A percentile compares a stretch with the other conserved stretches of the same genome.
phyloP scores from a whole-genome alignment of 495 filamentous ascomycete species.

The Cairneyella variabilis region DNA sequence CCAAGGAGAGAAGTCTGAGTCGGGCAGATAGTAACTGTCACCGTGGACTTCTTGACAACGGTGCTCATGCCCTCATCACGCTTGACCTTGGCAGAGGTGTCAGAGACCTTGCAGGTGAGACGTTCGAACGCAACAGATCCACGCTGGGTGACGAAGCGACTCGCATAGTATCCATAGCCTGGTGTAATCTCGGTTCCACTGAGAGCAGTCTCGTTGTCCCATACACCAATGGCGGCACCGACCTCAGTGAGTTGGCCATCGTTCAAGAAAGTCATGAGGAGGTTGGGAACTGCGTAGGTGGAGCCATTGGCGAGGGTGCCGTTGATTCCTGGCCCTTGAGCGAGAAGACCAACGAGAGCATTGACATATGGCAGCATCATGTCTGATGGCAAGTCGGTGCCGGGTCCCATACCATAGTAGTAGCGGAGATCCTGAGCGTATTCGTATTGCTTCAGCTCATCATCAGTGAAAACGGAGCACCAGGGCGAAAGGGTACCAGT shows the following conservation, averaged over 20 bases:
- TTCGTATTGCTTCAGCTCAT: conserved; percentile 51
- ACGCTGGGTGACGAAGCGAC: conserved; percentile 51
- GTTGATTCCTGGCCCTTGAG: conserved; percentile 38
- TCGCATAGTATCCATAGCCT: conserved; percentile 36
- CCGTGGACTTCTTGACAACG: neutral
- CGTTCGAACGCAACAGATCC: conserved; percentile 52
- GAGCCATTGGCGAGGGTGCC: conserved; percentile 37
- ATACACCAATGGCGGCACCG: conserved; percentile 49
- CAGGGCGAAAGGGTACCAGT: conserved; percentile 49
- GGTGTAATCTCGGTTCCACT: conserved; percentile 34
- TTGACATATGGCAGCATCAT: conserved; percentile 50
- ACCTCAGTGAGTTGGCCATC: conserved; percentile 58
- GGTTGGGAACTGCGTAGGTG: conserved; percentile 37
- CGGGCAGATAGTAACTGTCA: conserved; percentile 4
- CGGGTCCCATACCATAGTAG: conserved; percentile 54
- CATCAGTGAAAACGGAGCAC: conserved; percentile 48
- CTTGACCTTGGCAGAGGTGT: neutral
- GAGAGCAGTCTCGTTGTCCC: conserved; percentile 42
- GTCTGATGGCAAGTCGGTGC: conserved; percentile 40
- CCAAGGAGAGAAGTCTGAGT: neutral
- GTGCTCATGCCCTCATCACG: neutral
- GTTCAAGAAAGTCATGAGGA: conserved; percentile 52
- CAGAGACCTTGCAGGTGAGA: conserved; percentile 34
- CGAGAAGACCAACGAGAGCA: conserved; percentile 42
- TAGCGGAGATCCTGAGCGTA: conserved; percentile 58